These are phyloP conservation scores for Cyberlindnera suaveolens DNA, from an alignment of 805 yeast genomes.

Conservation along the genomic window DNA sequence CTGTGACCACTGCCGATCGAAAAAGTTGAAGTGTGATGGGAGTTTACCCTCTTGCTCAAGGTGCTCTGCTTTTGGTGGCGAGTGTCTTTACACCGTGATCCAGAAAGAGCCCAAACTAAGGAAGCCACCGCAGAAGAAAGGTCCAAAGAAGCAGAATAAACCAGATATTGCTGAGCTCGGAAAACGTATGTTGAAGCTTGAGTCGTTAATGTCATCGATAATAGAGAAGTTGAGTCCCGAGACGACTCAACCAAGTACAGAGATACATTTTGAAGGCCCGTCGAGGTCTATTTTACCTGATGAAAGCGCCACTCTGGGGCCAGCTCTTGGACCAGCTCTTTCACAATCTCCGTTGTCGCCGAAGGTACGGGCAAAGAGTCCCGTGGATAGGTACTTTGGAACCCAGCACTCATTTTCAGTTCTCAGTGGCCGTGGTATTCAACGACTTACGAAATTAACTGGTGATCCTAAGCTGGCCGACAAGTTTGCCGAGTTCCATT, in stretches of 20 bases:
- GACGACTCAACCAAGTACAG: neutral
- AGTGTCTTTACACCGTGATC: constrained; percentile 2
- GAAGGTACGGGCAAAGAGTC: constrained; percentile 1
- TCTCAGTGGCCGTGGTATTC: constrained; percentile 35
- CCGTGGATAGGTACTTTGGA: constrained; percentile 16
- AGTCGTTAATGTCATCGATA: constrained; percentile 26
- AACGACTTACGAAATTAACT: constrained; percentile 28
- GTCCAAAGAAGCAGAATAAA: neutral
- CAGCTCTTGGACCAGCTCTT: neutral
- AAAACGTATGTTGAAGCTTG: constrained; percentile 28
- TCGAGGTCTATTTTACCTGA: neutral
- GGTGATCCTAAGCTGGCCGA: constrained; percentile 13
- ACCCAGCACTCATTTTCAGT: constrained; percentile 28
- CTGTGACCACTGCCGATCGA: constrained; percentile 50
- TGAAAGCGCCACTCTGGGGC: neutral
- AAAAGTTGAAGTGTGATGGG: constrained; percentile 76
- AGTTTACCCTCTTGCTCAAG: constrained; percentile 67
- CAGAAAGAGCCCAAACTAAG: constrained; percentile 1
- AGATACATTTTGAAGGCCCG: neutral
- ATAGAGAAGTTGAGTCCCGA: constrained; percentile 18
- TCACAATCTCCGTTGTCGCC: no score
- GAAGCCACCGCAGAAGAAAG: neutral
- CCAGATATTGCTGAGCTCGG: constrained; percentile 16
- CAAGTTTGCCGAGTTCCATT: constrained; percentile 23
- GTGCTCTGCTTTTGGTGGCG: constrained; percentile 68